Percentiles rank a stretch among this genome's conserved stretches.
Conservation (phyloP, 306 rosid genomes). For the Fragaria nilgerrensis region DNA sequence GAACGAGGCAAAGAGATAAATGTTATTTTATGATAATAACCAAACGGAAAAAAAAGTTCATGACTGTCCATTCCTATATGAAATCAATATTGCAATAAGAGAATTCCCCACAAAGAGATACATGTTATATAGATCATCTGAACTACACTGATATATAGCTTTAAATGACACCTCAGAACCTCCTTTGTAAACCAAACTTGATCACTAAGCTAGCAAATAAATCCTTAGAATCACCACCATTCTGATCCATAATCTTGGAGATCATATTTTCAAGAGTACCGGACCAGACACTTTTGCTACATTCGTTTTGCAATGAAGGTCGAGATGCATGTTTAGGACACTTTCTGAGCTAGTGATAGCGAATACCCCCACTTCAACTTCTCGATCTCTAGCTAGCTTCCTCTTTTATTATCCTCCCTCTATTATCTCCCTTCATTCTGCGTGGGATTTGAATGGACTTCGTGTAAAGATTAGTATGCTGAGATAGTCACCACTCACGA, state of each 20-base stretch:
- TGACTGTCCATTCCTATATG: not conserved
- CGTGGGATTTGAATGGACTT: slow-evolving; percentile 5
- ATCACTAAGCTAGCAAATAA: not conserved
- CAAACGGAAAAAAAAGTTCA: not conserved
- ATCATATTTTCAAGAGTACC: not conserved
- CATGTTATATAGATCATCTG: too few relatives aligned
- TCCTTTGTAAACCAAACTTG: not conserved
- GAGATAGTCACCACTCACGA: slow-evolving; percentile 1
- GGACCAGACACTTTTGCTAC: not conserved
- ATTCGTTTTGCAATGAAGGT: not conserved
- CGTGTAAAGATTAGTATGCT: not conserved
- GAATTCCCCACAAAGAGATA: not conserved
- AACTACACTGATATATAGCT: not conserved
- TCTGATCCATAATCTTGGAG: not conserved
- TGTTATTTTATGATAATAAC: too few relatives aligned
- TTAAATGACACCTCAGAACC: not conserved
- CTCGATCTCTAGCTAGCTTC: not conserved
- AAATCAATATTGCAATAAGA: not conserved
- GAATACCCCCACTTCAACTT: not conserved
- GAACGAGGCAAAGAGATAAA: not conserved
- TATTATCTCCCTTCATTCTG: not conserved
- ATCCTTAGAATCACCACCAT: not conserved
- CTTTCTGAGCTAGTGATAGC: not conserved
- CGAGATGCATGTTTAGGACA: not conserved
- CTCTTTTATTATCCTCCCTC: not conserved